Conservation (phyloP, 2,329 filamentous ascomycete species). For the Ophiognomonia clavigignenti-juglandacearum region DNA sequence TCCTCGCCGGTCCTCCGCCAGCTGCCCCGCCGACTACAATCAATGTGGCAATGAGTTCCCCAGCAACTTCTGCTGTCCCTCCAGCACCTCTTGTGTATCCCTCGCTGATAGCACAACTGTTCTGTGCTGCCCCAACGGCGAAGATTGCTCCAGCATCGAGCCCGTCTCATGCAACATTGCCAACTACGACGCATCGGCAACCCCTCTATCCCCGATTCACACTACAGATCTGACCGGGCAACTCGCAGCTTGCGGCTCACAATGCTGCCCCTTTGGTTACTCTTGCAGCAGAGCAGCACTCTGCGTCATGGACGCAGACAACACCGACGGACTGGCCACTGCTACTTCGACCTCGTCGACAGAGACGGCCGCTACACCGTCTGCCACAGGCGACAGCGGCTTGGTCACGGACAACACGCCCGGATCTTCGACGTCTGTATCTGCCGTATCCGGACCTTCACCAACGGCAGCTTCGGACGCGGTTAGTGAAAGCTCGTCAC, state of each 20-base stretch:
- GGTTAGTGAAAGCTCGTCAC: slow-evolving; percentile 1
- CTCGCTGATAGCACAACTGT: slow-evolving; percentile 11
- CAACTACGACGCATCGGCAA: slow-evolving; percentile 10
- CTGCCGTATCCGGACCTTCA: too few relatives aligned
- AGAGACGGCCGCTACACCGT: not conserved
- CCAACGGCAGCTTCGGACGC: not conserved
- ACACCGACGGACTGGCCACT: slow-evolving; percentile 7
- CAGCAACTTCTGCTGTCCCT: slow-evolving; percentile 11
- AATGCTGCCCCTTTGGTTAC: slow-evolving; percentile 16
- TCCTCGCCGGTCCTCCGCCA: slow-evolving; percentile 2
- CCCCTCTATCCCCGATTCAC: slow-evolving; percentile 8
- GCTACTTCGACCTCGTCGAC: slow-evolving; percentile 1
- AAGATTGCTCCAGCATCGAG: slow-evolving; percentile 8
- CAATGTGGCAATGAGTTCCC: slow-evolving; percentile 14
- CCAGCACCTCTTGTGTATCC: slow-evolving; percentile 6
- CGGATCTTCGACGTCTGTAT: too few relatives aligned
- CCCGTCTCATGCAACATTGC: slow-evolving; percentile 13
- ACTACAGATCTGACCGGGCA: slow-evolving; percentile 9
- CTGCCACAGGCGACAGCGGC: not conserved
- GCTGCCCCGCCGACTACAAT: slow-evolving; percentile 11
- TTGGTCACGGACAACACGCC: not conserved
- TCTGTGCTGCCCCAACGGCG: slow-evolving; percentile 10
- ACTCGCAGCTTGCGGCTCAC: slow-evolving; percentile 9
- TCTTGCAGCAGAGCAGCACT: slow-evolving; percentile 4
- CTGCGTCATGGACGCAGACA: not conserved